Evolutionary conservation across 2,329 filamentous ascomycete species (phyloP).

Genomic region (Cadophora luteo-olivacea): DNA sequence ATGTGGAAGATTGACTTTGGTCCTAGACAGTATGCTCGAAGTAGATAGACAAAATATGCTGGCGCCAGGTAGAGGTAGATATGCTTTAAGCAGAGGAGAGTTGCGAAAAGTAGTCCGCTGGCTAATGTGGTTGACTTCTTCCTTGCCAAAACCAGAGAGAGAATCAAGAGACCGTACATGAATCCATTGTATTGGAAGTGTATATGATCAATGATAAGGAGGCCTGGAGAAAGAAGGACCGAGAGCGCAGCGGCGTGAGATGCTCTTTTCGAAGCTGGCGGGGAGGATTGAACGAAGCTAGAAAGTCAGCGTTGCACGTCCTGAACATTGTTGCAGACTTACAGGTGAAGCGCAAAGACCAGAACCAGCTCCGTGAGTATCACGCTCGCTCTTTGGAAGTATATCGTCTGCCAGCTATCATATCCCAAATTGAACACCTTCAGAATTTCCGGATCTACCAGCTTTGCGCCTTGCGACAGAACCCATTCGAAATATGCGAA

Average conservation of each 20-base stretch:
- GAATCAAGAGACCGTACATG: constrained; percentile 87
- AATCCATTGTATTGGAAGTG: constrained; percentile 99
- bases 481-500: constrained; percentile 97
- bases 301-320: constrained; percentile 35
- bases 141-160: constrained; percentile 84
- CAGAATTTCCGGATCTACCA: constrained; percentile 83
- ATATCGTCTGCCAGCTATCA: constrained; percentile 91
- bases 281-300: constrained; percentile 78
- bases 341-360: constrained; percentile 81
- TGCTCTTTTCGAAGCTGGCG: constrained; percentile 69
- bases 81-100: constrained; percentile 92
- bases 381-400: constrained; percentile 91
- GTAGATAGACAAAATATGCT: constrained; percentile 91
- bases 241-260: constrained; percentile 89
- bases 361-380: constrained; percentile 85
- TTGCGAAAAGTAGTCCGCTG: constrained; percentile 85
- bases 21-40: constrained; percentile 88
- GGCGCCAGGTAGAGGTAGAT: constrained; percentile 97
- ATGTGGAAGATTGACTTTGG: constrained; percentile 77
- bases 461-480: constrained; percentile 79
- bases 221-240: constrained; percentile 86
- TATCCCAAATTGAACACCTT: constrained; percentile 81
- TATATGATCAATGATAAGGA: constrained; percentile 97
- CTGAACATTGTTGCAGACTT: constrained; percentile 40
- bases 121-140: constrained; percentile 75